A percentile compares a stretch with the other conserved stretches of the same genome.
Conservation (phyloP, 192 early-diverging fungal genomes). For the Linnemannia exigua region DNA sequence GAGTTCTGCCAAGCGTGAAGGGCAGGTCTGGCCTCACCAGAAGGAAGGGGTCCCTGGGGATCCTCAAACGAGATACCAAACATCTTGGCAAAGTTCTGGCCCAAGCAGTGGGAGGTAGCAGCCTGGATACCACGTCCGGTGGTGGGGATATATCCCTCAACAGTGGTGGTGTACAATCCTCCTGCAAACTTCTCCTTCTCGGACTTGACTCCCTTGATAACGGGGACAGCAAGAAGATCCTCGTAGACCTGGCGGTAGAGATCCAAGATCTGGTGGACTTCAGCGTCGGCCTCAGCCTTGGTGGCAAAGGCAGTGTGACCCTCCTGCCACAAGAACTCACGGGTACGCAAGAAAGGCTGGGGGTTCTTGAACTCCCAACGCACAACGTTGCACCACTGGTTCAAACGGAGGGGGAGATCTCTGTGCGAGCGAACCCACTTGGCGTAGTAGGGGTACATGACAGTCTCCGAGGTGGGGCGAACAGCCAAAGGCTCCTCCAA, state of each 20-base stretch:
- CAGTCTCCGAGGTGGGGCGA: conserved; percentile 99
- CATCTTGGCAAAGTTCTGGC: conserved; percentile 99
- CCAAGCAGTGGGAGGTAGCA: conserved; percentile 97
- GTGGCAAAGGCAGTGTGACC: conserved; percentile 98
- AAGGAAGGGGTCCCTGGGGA: conserved; percentile 70
- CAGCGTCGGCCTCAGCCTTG: conserved; percentile 86
- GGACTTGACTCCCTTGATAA: conserved; percentile 96
- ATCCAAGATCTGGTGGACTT: conserved; percentile 93
- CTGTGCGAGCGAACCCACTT: conserved; percentile 98
- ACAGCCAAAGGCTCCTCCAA: conserved; percentile 98
- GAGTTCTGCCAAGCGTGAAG: conserved; percentile 98
- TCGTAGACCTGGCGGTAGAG: conserved; percentile 97
- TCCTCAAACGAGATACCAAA: conserved; percentile 95
- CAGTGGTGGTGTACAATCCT: conserved; percentile 96
- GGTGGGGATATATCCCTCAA: conserved; percentile 97
- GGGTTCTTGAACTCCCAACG: conserved; percentile 99
- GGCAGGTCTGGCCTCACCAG: conserved; percentile 74
- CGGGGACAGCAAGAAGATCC: conserved; percentile 97
- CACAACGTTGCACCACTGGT: conserved; percentile 99
- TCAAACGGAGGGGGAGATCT: conserved; percentile 95
- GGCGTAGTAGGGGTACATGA: conserved; percentile 99
- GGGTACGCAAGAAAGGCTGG: conserved; percentile 98
- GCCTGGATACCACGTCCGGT: conserved; percentile 99
- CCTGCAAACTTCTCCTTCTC: conserved; percentile 99
- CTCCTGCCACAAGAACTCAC: conserved; percentile 99